phyloP scores from a whole-genome alignment of 2,329 filamentous ascomycete species.

The Penicillium sp. region DNA sequence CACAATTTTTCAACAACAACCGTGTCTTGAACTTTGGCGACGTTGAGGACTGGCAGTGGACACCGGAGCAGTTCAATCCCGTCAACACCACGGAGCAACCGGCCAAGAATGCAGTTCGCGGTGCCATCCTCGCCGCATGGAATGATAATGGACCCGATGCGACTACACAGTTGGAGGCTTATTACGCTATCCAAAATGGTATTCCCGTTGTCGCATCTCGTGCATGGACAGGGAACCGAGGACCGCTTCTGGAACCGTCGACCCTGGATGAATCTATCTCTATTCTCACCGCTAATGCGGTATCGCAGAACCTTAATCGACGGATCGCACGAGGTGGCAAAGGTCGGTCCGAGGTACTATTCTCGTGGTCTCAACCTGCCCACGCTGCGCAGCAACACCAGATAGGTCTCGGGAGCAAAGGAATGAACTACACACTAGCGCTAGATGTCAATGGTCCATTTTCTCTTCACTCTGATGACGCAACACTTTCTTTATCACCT shows the following conservation, averaged over 20 bases:
- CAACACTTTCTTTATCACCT: slow-evolving; percentile 38
- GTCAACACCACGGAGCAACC: slow-evolving; percentile 52
- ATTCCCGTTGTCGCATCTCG: slow-evolving; percentile 55
- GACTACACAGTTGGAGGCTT: slow-evolving; percentile 53
- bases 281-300: slow-evolving; percentile 43
- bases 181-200: slow-evolving; percentile 52
- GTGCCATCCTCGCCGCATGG: slow-evolving; percentile 54
- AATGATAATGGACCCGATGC: slow-evolving; percentile 57
- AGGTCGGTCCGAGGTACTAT: slow-evolving; percentile 17
- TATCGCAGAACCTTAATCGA: slow-evolving; percentile 53
- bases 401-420: slow-evolving; percentile 53
- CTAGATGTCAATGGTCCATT: slow-evolving; percentile 50
- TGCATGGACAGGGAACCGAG: slow-evolving; percentile 54
- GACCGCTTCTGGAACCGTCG: slow-evolving; percentile 38
- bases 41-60: slow-evolving; percentile 45
- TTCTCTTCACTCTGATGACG: slow-evolving; percentile 46
- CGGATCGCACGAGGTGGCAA: neutral
- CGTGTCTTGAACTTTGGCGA: slow-evolving; percentile 53
- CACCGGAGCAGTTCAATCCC: slow-evolving; percentile 53
- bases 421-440: slow-evolving; percentile 57
- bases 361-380: slow-evolving; percentile 37
- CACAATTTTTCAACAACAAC: slow-evolving; percentile 48
- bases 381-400: slow-evolving; percentile 30
- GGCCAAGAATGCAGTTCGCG: slow-evolving; percentile 42
- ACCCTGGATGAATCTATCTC: slow-evolving; percentile 43